Evolutionary conservation across 768 basidiomycete genomes (phyloP), one percentile per base, ranked within the genome.

Genomic region (Pleurotus ostreatus): DNA sequence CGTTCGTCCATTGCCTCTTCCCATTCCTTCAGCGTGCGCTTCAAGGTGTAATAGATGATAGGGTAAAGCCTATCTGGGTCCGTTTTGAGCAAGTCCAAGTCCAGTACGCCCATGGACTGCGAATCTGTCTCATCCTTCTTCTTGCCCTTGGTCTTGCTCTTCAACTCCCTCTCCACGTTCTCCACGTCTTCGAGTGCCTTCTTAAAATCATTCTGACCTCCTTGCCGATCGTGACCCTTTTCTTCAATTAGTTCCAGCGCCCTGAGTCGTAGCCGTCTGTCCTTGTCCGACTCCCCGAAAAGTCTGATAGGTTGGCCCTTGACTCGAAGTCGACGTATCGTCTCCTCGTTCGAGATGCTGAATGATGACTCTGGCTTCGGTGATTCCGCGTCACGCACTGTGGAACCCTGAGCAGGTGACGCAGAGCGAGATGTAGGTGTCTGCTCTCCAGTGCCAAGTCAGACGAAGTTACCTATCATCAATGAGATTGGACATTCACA

Each of bases 11-110:
- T 89, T 46, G 90, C 89, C 63, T 94, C 88, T 61, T 86, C 95
- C 97, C 97, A 99, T 66, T 99, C 97, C 64, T 94, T 94, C 51
- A 98, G 76, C 4, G 86, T 88, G 59, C 88, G 80, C 77, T 98
- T 98, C 57, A 98, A 74, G 1, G 94, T 92, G 67, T 94, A 94
- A 66, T 99, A 99, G 49, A 99, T 98, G 63, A 98, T 77, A 0
- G 97, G 97, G 67, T 99, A 98, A 25, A 98, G 75, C 71, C 92
- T 97, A 75, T 96, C 92, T 5, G 94, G 91, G 68, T 98, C 92
- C 15, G 83, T 84, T 78, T 94, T 96, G 65, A 98, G 69, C 58
- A 98, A 78, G 5, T 68, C 75, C 25, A 98, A 69, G 69, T 99
- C 93, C 46, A 99, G 74, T 7, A 92, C 71, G 7, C 82, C 85